A percentile compares a stretch with the other conserved stretches of the same genome.
These are phyloP conservation scores for Laburnicola sp. DNA, from an alignment of 2,329 filamentous ascomycete genomes.

Conservation along the genomic window DNA sequence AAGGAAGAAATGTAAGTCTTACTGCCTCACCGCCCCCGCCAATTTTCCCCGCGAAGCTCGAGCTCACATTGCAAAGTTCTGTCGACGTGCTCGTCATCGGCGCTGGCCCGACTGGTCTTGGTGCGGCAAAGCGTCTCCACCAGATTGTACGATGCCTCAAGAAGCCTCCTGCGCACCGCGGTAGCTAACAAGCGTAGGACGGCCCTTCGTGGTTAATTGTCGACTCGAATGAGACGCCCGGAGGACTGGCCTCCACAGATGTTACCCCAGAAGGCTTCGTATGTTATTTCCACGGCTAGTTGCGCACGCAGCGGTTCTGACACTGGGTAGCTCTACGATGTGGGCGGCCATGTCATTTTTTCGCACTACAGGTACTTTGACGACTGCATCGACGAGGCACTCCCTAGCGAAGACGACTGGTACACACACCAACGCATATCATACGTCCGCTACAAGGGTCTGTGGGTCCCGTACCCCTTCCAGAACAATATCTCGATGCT, in stretches of 20 bases:
- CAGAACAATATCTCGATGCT: slow-evolving; percentile 99
- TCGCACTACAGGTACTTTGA: slow-evolving; percentile 99
- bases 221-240: slow-evolving; percentile 87
- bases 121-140: slow-evolving; percentile 96
- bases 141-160: slow-evolving; percentile 72
- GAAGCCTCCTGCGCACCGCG: slow-evolving; percentile 11
- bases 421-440: slow-evolving; percentile 98
- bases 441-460: slow-evolving; percentile 93
- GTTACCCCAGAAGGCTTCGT: slow-evolving; percentile 95
- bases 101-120: slow-evolving; percentile 94
- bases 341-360: slow-evolving; percentile 98
- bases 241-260: slow-evolving; percentile 94
- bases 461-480: slow-evolving; percentile 99
- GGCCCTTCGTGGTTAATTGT: slow-evolving; percentile 95
- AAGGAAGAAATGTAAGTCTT: slow-evolving; percentile 47
- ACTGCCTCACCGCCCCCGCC: slow-evolving; percentile 33
- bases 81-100: slow-evolving; percentile 98
- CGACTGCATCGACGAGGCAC: slow-evolving; percentile 95
- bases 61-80: slow-evolving; percentile 60
- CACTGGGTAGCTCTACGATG: slow-evolving; percentile 79
- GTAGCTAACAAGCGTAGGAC: slow-evolving; percentile 61
- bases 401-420: slow-evolving; percentile 94
- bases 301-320: slow-evolving; percentile 24
- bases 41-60: slow-evolving; percentile 8
- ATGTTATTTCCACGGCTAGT: slow-evolving; percentile 53